These are phyloP conservation scores for Spatholobus suberectus DNA, from an alignment of 306 rosid species.

Conservation along the genomic window DNA sequence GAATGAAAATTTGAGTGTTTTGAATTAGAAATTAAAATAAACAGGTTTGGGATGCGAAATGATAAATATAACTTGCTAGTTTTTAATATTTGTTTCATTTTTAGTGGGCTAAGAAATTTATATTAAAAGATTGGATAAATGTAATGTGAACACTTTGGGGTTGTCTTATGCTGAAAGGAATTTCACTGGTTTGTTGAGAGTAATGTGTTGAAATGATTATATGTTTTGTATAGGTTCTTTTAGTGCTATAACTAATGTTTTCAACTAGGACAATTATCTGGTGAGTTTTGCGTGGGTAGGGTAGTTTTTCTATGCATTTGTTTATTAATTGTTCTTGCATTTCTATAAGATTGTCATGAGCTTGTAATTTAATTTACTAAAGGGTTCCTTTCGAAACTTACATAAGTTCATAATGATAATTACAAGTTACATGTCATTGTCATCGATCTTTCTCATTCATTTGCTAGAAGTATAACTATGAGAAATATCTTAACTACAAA, in stretches of 20 bases:
- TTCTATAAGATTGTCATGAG: neutral
- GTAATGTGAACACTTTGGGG: neutral
- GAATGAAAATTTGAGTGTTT: neutral
- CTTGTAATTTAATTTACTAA: neutral
- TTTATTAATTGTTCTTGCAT: neutral
- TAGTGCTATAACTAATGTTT: neutral
- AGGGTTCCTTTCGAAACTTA: neutral
- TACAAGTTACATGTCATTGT: neutral
- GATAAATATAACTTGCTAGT: neutral
- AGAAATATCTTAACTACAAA: neutral
- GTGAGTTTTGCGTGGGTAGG: neutral
- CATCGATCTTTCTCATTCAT: neutral
- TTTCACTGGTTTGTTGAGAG: neutral
- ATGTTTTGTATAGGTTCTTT: neutral
- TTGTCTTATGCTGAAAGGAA: neutral
- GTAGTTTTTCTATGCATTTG: neutral
- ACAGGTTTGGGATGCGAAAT: neutral
- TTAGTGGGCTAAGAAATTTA: neutral
- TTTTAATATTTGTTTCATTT: neutral
- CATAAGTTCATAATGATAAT: neutral
- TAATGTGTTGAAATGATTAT: neutral
- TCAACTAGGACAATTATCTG: neutral
- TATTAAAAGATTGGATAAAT: neutral
- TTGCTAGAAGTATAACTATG: neutral
- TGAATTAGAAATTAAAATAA: neutral